These are phyloP conservation scores for Aechmea fasciata DNA, from an alignment of 176 grass and related monocot genomes.

Conservation along the genomic window DNA sequence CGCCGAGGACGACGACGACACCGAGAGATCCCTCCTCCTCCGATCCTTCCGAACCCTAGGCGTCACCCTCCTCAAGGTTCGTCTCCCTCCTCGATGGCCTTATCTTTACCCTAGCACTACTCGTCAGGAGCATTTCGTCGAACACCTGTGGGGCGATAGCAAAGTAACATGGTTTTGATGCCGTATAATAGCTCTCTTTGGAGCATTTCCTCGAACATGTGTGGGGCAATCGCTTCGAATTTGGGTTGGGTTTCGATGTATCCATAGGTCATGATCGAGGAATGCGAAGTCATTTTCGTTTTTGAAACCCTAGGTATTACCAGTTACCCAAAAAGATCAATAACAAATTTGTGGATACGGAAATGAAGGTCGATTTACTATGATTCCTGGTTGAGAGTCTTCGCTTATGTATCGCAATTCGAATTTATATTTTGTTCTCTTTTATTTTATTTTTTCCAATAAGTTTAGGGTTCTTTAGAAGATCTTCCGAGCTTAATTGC, in stretches of 20 bases:
- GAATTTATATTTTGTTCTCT: background rate
- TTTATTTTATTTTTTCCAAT: background rate
- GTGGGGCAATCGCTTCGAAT: no score
- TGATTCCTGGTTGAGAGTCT: background rate
- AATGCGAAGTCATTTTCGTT: background rate
- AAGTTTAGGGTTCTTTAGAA: constrained; percentile 54
- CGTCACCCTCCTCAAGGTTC: constrained; percentile 55
- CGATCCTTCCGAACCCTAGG: constrained; percentile 45
- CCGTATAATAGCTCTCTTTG: no score
- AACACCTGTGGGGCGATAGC: no score
- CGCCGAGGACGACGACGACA: constrained; percentile 3
- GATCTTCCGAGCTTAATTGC: constrained; percentile 57
- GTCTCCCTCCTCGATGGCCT: background rate
- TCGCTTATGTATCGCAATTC: background rate
- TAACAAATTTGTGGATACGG: no score
- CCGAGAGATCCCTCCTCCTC: constrained; percentile 16
- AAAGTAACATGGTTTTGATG: no score
- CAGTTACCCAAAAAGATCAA: no score
- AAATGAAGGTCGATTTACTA: no score
- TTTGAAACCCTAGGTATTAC: no score
- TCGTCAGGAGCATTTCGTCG: background rate
- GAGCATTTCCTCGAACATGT: no score
- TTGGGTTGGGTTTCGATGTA: background rate
- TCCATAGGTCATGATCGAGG: no score
- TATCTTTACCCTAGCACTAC: background rate